These are phyloP conservation scores for Naganishia sp. DNA, from an alignment of 1,284 basidiomycete species.

Conservation along the genomic window DNA sequence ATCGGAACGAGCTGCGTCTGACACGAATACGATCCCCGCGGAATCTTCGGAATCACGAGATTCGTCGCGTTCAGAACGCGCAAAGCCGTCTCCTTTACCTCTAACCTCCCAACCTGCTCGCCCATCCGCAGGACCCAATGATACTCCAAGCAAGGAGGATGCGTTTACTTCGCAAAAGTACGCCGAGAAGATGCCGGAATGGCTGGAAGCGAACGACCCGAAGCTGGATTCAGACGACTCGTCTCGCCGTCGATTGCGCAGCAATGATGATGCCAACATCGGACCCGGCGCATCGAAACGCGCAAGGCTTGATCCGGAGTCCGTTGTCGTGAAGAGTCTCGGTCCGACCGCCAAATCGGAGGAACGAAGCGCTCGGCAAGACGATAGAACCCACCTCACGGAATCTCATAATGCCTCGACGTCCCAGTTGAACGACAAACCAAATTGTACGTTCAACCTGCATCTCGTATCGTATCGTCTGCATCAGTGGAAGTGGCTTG, in stretches of 20 bases:
- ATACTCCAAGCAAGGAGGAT: constrained; percentile 9
- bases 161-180: constrained; percentile 15
- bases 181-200: constrained; percentile 17
- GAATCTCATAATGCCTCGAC: neutral
- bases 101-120: neutral
- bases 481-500: neutral
- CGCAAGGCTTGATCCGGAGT: neutral
- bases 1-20: neutral
- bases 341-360: neutral
- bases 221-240: constrained; percentile 11
- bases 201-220: constrained; percentile 23
- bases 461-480: constrained; percentile 1
- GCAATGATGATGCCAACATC: neutral
- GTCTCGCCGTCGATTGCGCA: constrained; percentile 7
- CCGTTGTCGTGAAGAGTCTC: neutral
- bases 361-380: neutral
- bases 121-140: neutral
- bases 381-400: neutral
- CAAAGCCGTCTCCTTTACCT: neutral
- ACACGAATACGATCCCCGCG: neutral
- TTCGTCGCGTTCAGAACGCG: neutral
- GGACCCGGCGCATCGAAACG: constrained; percentile 10
- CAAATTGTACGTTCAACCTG: constrained; percentile 23
- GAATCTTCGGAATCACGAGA: neutral
- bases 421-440: constrained; percentile 12